phyloP scores from a whole-genome alignment of 2,329 filamentous ascomycete genomes.

The Cladorrhinum sp. region DNA sequence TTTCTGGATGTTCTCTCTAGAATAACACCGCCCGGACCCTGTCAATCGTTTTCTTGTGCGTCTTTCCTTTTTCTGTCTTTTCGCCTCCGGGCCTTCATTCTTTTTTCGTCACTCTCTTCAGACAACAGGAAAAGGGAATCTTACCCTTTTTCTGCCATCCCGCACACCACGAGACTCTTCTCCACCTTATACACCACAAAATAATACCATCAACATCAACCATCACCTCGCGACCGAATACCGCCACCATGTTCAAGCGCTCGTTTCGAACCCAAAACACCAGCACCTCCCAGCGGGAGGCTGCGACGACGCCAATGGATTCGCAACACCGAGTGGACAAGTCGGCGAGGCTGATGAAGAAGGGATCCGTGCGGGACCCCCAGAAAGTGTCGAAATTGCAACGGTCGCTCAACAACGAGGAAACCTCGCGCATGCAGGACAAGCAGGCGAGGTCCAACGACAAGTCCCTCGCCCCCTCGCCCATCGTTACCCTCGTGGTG shows the following conservation, averaged over 20 bases:
- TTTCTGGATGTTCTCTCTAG: slow-evolving; percentile 45
- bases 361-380: slow-evolving; percentile 61
- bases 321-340: slow-evolving; percentile 71
- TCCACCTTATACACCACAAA: slow-evolving; percentile 24
- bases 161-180: slow-evolving; percentile 30
- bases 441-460: slow-evolving; percentile 33
- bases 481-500: slow-evolving; percentile 84
- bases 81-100: slow-evolving; percentile 40
- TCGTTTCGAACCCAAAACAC: slow-evolving; percentile 76
- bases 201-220: slow-evolving; percentile 9
- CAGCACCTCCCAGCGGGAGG: slow-evolving; percentile 34
- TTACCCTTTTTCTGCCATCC: slow-evolving; percentile 31
- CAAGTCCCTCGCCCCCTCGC: slow-evolving; percentile 47
- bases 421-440: slow-evolving; percentile 40
- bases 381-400: slow-evolving; percentile 82
- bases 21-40: slow-evolving; percentile 55
- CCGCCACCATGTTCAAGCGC: slow-evolving; percentile 80
- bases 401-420: slow-evolving; percentile 62
- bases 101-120: slow-evolving; percentile 52
- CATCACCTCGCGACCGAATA: slow-evolving; percentile 32
- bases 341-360: slow-evolving; percentile 78
- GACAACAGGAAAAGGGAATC: slow-evolving; percentile 25
- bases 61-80: slow-evolving; percentile 38
- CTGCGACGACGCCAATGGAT: slow-evolving; percentile 31
- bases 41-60: slow-evolving; percentile 43